Base-by-base conservation (phyloP, 495 filamentous ascomycete genomes). In the Chaetomium cochliodes region DNA sequence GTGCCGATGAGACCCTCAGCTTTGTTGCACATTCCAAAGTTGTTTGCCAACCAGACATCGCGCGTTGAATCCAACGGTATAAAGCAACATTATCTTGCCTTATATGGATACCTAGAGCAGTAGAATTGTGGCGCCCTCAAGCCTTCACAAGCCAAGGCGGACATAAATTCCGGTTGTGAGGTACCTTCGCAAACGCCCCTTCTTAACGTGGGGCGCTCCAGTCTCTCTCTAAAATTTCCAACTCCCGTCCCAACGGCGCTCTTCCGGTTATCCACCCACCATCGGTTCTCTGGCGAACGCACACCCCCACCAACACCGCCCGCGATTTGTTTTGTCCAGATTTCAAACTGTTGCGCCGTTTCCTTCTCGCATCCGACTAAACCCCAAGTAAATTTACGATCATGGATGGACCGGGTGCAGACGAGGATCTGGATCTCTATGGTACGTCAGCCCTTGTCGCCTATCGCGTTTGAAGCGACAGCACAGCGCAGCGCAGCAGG, bases 341-440 rank as follows among this genome's bases (percentile, higher is more conserved):
- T 28, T 50, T 28, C 42, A 12, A 41, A 22, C 9, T 2, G 18
- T n/a, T 37, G 9, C 9, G 26, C 13, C 20, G 1, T 28, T n/a
- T 37, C 11, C 33, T 37, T 2, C 26, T 26, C 47, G 20, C 33
- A 15, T 42, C 53, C 54, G 26, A 15, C 12, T 49, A 52, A 46
- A 7, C 2, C 54, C 49, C 60, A 41, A 54, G 58, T 58, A 64
- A 60, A 62, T 61, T 33, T 63, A 28, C 67, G 28, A 77, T 22
- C 67, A 82, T 82, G 80, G 69, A 69, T 51, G 66, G 73, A 65
- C 69, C 73, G 33, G 76, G 63, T 41, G 72, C 50, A 15, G 68
- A 66, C 44, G 85, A 85, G 49, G 82, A 86, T 55, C 66, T 86
- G 58, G 87, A 91, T 73, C 83, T 92, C 72, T 91, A 92, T 69